A percentile compares a stretch with the other conserved stretches of the same genome.
phyloP scores from a whole-genome alignment of 2,329 filamentous ascomycete species.

The Daldinia sp. region DNA sequence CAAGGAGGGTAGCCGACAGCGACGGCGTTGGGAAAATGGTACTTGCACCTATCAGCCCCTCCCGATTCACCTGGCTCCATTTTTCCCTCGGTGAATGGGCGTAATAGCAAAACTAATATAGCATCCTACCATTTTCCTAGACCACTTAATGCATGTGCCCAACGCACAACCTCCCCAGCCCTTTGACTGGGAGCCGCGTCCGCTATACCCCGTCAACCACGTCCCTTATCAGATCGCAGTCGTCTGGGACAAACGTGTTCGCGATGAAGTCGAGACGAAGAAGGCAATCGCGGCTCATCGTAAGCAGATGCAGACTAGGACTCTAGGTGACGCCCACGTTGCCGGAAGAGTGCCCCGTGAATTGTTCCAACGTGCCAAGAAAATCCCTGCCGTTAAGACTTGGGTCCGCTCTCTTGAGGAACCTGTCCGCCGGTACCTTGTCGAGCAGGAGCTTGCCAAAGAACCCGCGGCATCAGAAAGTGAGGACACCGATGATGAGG shows the following conservation, averaged over 20 bases:
- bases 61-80: conserved; percentile 5
- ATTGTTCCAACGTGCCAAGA: conserved; percentile 83
- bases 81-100: not conserved
- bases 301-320: conserved; percentile 59
- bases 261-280: conserved; percentile 60
- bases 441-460: conserved; percentile 62
- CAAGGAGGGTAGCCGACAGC: conserved; percentile 87
- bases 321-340: conserved; percentile 58
- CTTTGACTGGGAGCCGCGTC: conserved; percentile 83
- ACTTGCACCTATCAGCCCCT: conserved; percentile 41
- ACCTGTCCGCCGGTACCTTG: conserved; percentile 81
- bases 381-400: conserved; percentile 78
- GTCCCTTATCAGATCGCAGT: conserved; percentile 89
- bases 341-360: conserved; percentile 79
- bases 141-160: conserved; percentile 87
- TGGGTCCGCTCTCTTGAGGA: conserved; percentile 88
- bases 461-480: conserved; percentile 54
- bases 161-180: conserved; percentile 85
- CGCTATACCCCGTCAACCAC: conserved; percentile 80
- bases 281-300: conserved; percentile 55
- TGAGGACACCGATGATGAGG: conserved; percentile 75
- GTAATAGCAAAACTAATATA: conserved; percentile 21
- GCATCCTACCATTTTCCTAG: conserved; percentile 60
- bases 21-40: conserved; percentile 97
- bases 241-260: conserved; percentile 59